Evolutionary conservation across 2,329 filamentous ascomycete species (phyloP).

Genomic region (Sporothrix variecibatus): DNA sequence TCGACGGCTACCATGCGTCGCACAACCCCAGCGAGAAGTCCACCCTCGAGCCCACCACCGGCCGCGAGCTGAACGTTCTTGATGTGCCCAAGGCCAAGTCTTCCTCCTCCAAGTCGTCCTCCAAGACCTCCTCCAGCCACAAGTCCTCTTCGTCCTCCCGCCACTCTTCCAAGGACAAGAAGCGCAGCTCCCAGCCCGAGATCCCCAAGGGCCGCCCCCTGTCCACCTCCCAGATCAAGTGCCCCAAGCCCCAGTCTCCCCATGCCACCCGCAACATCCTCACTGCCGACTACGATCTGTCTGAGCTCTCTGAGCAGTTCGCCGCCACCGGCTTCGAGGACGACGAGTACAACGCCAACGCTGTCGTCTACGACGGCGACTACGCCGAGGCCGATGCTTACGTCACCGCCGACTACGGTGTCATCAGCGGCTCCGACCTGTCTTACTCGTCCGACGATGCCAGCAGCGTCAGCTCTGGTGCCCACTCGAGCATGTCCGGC

Average conservation of each 20-base stretch:
- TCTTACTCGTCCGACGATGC: constrained; percentile 74
- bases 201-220: constrained; percentile 87
- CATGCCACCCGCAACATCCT: constrained; percentile 86
- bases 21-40: constrained; percentile 91
- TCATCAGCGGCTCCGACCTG: constrained; percentile 57
- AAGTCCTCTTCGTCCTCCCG: constrained; percentile 20
- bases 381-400: constrained; percentile 35
- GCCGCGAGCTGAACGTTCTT: constrained; percentile 96
- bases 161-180: constrained; percentile 45
- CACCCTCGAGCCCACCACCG: constrained; percentile 92
- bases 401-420: constrained; percentile 56
- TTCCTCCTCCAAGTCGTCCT: constrained; percentile 41
- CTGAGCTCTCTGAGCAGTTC: constrained; percentile 78
- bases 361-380: constrained; percentile 23
- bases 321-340: constrained; percentile 58
- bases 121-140: constrained; percentile 27
- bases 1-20: constrained; percentile 96
- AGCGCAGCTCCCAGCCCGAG: constrained; percentile 58
- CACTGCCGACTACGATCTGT: constrained; percentile 74
- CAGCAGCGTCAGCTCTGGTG: constrained; percentile 44
- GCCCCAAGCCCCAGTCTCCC: constrained; percentile 85
- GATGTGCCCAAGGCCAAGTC: constrained; percentile 72
- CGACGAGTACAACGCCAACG: constrained; percentile 20
- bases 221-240: constrained; percentile 84
- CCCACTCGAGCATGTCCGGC: constrained; percentile 71